Base-by-base conservation (phyloP, 768 basidiomycete species). In the Melanogaster broomeanus region DNA sequence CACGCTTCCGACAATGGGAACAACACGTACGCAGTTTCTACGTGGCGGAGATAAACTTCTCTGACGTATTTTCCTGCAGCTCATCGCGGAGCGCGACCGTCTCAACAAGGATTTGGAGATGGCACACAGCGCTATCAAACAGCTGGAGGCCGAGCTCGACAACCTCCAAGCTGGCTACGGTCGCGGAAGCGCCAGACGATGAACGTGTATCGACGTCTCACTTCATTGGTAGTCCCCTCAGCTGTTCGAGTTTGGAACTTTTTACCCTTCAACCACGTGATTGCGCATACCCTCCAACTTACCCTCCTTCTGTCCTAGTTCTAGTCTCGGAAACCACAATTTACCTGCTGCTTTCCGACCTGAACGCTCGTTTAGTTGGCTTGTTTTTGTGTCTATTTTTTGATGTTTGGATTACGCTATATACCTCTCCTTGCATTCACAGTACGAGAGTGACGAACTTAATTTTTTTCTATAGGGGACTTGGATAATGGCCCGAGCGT, bases 1-100 rank as follows among this genome's bases (percentile, higher is more conserved):
- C 90, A 12, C 81, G 97, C 55, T 99, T 99, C 82, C 85, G 97
- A 70, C 94, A 98, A 61, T 99, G 97, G 97, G 97, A 98, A 70
- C 93, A 96, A 74, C 93, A 97, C 73, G 93, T 95, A 69, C 63
- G 89, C 79, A 10, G 2, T 1, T 0, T 22, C 10, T 16, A 15
- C 10, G 16, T 0, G 10, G 1, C 38, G 11, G n/a, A n/a, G n/a
- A 9, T 33, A 28, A 45, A 27, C 53, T 35, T 53, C 57, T 48
- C 62, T 65, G 21, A 67, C 39, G 34, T 47, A 28, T 28, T n/a
- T 30, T 3, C 15, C 6, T 55, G 12, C 63, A 97, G 93, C 90
- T 99, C 66, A 98, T 99, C 60, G 93, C 94, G 39, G 97, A 99
- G 74, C 85, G 97, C 61, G 97, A 98, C 72, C 85, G 97, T 45